phyloP scores from a whole-genome alignment of 768 basidiomycete genomes.

The Tylopilus plumbeoviolaceoides region DNA sequence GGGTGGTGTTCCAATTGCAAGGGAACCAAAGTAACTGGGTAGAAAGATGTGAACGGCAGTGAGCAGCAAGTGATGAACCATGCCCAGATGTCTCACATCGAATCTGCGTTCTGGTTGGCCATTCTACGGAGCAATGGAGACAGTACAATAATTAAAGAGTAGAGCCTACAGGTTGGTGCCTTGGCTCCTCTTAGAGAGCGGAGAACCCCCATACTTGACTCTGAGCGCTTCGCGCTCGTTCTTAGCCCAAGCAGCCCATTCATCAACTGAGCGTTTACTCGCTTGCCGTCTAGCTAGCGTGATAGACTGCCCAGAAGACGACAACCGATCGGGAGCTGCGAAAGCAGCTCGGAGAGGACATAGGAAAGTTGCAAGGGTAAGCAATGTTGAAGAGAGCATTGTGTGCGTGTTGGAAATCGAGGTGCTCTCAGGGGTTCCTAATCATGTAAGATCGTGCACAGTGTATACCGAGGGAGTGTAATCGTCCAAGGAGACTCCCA shows the following conservation, averaged over 20 bases:
- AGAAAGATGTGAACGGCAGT: background rate
- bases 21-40: conserved; percentile 63
- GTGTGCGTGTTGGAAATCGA: background rate
- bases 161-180: conserved; percentile 50
- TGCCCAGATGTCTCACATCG: conserved; percentile 41
- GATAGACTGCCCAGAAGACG: conserved; percentile 20
- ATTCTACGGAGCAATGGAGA: conserved; percentile 37
- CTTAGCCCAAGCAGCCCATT: conserved; percentile 56
- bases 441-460: background rate
- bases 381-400: conserved; percentile 14
- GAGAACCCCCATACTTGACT: conserved; percentile 43
- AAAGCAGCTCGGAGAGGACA: conserved; percentile 7
- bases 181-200: conserved; percentile 36
- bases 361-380: conserved; percentile 13
- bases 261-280: conserved; percentile 21
- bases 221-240: conserved; percentile 40
- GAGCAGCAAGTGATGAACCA: conserved; percentile 10
- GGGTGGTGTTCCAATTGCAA: conserved; percentile 82
- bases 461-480: conserved; percentile 1
- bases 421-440: conserved; percentile 1
- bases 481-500: background rate
- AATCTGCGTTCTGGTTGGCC: conserved; percentile 64
- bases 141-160: background rate
- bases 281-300: conserved; percentile 17
- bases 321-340: conserved; percentile 14